Percentiles rank a stretch among this genome's conserved stretches.
These are phyloP conservation scores for Alnus rubra DNA, from an alignment of 306 rosid genomes.

Conservation along the genomic window DNA sequence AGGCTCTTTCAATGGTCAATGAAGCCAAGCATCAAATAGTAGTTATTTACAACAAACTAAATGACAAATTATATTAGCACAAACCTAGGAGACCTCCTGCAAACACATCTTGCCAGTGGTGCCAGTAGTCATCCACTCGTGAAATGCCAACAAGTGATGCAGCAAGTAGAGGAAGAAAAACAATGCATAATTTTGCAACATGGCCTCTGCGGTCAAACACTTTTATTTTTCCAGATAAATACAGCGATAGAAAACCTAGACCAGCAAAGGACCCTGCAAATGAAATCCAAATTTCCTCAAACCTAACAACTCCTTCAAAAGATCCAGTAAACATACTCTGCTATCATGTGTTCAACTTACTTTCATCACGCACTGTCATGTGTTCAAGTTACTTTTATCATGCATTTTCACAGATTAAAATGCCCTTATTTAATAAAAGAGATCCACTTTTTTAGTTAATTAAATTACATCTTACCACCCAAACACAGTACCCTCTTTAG, in stretches of 20 bases:
- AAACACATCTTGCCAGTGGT: constrained; percentile 93
- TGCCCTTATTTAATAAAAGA: no score
- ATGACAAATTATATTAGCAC: constrained; percentile 25
- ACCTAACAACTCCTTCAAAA: constrained; percentile 4
- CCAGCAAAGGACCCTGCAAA: constrained; percentile 92
- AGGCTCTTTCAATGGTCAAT: constrained; percentile 8
- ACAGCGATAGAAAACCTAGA: constrained; percentile 73
- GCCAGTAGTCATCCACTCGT: constrained; percentile 92
- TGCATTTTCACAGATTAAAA: not conserved
- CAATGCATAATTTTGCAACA: constrained; percentile 72
- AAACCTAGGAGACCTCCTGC: constrained; percentile 84
- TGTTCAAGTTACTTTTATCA: not conserved
- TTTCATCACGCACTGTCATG: not conserved
- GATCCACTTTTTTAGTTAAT: no score
- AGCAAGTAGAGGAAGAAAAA: constrained; percentile 68
- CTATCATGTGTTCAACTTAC: not conserved
- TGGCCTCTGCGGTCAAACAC: constrained; percentile 73
- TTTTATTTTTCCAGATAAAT: constrained; percentile 76
- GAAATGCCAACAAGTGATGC: constrained; percentile 90
- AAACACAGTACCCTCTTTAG: no score
- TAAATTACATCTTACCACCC: no score
- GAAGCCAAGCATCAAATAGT: constrained; percentile 10
- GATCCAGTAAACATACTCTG: not conserved
- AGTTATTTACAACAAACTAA: constrained; percentile 3
- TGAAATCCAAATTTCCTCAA: constrained; percentile 27